A percentile compares a stretch with the other conserved stretches of the same genome.
Evolutionary conservation across 139 green algal genomes (phyloP).

Genomic region (Coelastrella sp.): DNA sequence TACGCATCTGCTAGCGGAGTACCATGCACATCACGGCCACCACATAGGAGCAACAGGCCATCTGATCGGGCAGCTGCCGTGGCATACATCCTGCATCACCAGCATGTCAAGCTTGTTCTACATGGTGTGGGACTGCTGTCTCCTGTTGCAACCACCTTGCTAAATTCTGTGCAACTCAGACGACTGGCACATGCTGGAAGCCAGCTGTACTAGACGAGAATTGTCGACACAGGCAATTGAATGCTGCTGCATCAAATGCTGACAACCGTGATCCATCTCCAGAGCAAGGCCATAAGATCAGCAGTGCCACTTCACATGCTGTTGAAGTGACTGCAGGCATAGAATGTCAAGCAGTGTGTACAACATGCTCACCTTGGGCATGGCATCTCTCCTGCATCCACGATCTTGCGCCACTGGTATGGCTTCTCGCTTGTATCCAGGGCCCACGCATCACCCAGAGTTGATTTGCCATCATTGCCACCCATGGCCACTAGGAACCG

Average conservation of each 20-base stretch:
- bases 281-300: too few relatives aligned
- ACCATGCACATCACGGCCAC: slow-evolving; percentile 87
- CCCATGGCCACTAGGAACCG: slow-evolving; percentile 97
- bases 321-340: too few relatives aligned
- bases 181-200: too few relatives aligned
- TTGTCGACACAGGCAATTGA: not conserved
- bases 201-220: not conserved
- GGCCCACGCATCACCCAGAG: slow-evolving; percentile 93
- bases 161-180: not conserved
- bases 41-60: slow-evolving; percentile 96
- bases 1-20: slow-evolving; percentile 92
- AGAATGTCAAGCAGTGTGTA: too few relatives aligned
- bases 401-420: slow-evolving; percentile 96
- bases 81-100: slow-evolving; percentile 93
- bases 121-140: too few relatives aligned
- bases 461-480: slow-evolving; percentile 96
- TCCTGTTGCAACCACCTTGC: not conserved
- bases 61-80: slow-evolving; percentile 92
- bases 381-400: slow-evolving; percentile 85
- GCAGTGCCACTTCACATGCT: too few relatives aligned
- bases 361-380: slow-evolving; percentile 63
- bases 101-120: not conserved
- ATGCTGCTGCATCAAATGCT: too few relatives aligned
- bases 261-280: too few relatives aligned
- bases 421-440: slow-evolving; percentile 99